These are phyloP conservation scores for Phialophora expanda DNA, from an alignment of 2,329 filamentous ascomycete species.

Conservation along the genomic window DNA sequence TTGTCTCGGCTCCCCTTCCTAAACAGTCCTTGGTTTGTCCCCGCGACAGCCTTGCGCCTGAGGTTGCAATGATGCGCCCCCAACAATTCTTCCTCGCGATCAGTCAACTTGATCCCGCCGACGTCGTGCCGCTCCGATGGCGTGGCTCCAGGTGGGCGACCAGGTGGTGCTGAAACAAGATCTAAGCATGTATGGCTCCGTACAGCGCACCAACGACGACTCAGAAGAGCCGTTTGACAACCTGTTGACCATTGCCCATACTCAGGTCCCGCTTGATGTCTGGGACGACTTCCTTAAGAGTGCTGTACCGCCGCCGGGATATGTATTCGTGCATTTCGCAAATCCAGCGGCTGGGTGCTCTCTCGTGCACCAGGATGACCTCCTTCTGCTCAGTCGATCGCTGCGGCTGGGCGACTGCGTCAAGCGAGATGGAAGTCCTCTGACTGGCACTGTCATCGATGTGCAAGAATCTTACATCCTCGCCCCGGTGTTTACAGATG, in stretches of 20 bases:
- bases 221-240: constrained; percentile 42
- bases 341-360: constrained; percentile 49
- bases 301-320: constrained; percentile 54
- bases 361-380: constrained; percentile 50
- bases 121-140: constrained; percentile 31
- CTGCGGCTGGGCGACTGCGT: constrained; percentile 62
- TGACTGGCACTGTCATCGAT: constrained; percentile 62
- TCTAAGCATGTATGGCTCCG: constrained; percentile 50
- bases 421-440: constrained; percentile 55
- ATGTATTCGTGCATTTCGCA: constrained; percentile 55
- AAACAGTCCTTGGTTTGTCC: background rate
- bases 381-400: constrained; percentile 60
- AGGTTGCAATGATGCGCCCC: background rate
- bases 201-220: constrained; percentile 47
- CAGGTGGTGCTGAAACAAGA: constrained; percentile 49
- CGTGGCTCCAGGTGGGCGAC: constrained; percentile 44
- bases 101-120: background rate
- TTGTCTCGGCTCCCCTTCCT: background rate
- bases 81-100: background rate
- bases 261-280: constrained; percentile 42
- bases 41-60: constrained; percentile 4
- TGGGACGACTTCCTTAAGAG: constrained; percentile 35
- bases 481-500: constrained; percentile 41
- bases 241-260: constrained; percentile 42
- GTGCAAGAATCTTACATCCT: constrained; percentile 55